Evolutionary conservation across 1,284 basidiomycete species (phyloP).

Genomic region (Cutaneotrichosporon cavernicola): DNA sequence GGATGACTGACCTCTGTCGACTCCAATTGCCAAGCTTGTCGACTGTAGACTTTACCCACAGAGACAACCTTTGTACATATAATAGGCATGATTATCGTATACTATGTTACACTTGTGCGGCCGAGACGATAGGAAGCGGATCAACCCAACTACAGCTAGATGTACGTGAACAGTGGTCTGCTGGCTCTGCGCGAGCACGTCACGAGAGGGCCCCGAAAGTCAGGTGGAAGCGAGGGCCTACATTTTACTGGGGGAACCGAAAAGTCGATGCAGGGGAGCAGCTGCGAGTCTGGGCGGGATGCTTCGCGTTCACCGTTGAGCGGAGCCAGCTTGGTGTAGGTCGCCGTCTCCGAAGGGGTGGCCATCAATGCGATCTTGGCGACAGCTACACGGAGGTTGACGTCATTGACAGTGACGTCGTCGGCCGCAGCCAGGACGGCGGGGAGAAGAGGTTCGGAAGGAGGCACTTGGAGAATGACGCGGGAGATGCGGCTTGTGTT

Average conservation of each 20-base stretch:
- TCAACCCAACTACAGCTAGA: neutral
- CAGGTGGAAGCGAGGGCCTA: neutral
- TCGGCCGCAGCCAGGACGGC: neutral
- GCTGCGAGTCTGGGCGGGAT: neutral
- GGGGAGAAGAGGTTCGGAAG: neutral
- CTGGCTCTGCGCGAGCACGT: neutral
- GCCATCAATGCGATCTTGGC: neutral
- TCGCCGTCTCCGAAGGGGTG: neutral
- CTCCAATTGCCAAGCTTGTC: no score
- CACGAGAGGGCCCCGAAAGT: neutral
- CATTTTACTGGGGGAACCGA: neutral
- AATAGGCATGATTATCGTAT: neutral
- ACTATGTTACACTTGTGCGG: neutral
- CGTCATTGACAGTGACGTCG: neutral
- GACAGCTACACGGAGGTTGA: neutral
- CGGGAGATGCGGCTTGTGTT: neutral
- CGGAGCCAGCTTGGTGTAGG: neutral
- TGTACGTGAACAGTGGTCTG: neutral
- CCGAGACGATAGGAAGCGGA: neutral
- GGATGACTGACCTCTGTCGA: neutral
- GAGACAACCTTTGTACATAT: neutral
- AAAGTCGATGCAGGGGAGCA: neutral
- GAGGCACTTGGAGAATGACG: constrained; percentile 1
- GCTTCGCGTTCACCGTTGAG: neutral
- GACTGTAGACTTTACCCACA: no score